Evolutionary conservation across 1,284 basidiomycete genomes (phyloP).

Genomic region (Trametes versicolor): DNA sequence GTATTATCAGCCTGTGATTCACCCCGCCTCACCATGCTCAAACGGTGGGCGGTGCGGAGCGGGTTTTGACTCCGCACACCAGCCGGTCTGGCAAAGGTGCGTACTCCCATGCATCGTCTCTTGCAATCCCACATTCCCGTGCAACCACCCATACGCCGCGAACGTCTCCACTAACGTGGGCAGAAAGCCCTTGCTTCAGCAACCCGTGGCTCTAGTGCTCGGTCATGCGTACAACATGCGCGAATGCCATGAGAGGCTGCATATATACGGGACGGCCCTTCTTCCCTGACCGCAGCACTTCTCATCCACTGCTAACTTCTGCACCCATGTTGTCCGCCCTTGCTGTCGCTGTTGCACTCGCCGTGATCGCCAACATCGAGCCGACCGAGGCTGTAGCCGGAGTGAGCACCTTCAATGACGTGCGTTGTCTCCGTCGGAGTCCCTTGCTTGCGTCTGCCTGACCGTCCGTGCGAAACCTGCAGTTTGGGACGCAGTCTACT

Average conservation of each 20-base stretch:
- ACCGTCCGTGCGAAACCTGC: neutral
- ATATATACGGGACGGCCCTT: neutral
- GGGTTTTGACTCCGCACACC: too few species aligned
- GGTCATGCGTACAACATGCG: neutral
- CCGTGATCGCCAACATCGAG: constrained; percentile 18
- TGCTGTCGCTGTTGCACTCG: neutral
- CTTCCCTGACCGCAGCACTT: neutral
- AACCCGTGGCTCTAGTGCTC: neutral
- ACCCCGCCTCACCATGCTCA: too few species aligned
- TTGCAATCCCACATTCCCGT: neutral
- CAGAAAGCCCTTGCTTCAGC: neutral
- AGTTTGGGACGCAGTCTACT: constrained; percentile 43
- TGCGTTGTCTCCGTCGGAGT: constrained; percentile 28
- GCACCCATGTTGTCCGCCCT: constrained; percentile 6
- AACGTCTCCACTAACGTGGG: constrained; percentile 4
- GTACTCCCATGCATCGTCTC: neutral
- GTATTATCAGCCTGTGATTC: too few species aligned
- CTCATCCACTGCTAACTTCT: neutral
- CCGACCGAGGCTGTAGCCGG: constrained; percentile 31
- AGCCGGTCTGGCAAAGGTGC: neutral
- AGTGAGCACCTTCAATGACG: constrained; percentile 47
- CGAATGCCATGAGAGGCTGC: neutral
- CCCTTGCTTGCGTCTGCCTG: neutral
- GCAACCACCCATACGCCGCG: neutral
- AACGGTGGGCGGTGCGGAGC: too few species aligned